phyloP scores from a whole-genome alignment of 139 green algal species.

The Asterochloris sp. region DNA sequence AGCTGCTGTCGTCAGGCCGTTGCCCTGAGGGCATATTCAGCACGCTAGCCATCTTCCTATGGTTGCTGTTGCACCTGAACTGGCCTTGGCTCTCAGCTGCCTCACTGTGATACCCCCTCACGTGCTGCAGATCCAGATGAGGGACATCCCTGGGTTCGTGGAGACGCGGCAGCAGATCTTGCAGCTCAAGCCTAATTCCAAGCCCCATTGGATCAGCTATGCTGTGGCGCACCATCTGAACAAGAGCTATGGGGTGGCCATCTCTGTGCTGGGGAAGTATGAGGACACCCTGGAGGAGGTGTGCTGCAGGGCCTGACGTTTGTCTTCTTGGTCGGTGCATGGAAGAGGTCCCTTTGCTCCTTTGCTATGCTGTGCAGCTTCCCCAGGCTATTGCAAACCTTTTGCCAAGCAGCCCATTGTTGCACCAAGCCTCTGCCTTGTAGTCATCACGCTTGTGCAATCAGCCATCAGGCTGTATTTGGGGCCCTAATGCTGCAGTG shows the following conservation, averaged over 20 bases:
- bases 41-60: too few relatives aligned
- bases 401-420: too few relatives aligned
- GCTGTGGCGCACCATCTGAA: conserved; percentile 90
- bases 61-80: neutral
- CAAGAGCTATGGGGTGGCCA: conserved; percentile 27
- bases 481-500: too few relatives aligned
- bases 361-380: too few relatives aligned
- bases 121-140: conserved; percentile 82
- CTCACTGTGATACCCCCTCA: neutral
- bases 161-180: conserved; percentile 89
- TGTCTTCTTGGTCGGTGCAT: too few relatives aligned
- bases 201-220: conserved; percentile 90
- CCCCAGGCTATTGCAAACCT: too few relatives aligned
- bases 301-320: too few relatives aligned
- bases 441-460: too few relatives aligned
- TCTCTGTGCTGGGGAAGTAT: conserved; percentile 44
- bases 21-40: neutral
- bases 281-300: conserved; percentile 22
- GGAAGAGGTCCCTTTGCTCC: too few relatives aligned
- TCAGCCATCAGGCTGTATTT: too few relatives aligned
- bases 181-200: conserved; percentile 67
- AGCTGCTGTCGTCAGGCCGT: neutral
- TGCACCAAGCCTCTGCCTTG: too few relatives aligned
- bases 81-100: neutral
- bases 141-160: conserved; percentile 87